Conservation (phyloP, 805 yeast species). For the Candida qinlingensis region DNA sequence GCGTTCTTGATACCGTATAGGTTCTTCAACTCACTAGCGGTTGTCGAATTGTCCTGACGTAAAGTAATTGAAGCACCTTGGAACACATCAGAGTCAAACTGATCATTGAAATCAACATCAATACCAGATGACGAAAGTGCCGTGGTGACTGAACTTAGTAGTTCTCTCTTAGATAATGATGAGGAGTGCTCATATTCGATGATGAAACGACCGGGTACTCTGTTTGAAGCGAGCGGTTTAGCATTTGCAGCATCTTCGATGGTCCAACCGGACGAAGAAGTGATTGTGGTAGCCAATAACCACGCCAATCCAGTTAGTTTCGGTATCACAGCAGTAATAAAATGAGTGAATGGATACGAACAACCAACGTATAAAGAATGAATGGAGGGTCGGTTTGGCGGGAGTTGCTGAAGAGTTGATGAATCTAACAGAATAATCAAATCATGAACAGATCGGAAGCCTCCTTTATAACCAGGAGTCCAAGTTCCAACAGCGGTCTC, state of each 20-base stretch:
- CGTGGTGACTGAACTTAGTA: neutral
- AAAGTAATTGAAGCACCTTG: slow-evolving; percentile 13
- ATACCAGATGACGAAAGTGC: neutral
- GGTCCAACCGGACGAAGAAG: neutral
- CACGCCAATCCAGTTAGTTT: neutral
- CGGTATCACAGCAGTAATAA: neutral
- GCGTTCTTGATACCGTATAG: slow-evolving; percentile 10
- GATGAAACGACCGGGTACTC: slow-evolving; percentile 10
- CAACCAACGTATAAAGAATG: neutral
- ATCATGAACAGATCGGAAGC: no score
- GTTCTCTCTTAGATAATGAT: neutral
- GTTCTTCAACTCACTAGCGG: slow-evolving; percentile 6
- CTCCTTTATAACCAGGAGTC: no score
- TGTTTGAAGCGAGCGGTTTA: neutral
- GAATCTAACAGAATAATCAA: neutral
- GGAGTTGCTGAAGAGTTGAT: neutral
- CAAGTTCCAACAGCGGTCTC: no score
- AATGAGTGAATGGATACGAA: neutral
- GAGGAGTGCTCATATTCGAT: slow-evolving; percentile 2
- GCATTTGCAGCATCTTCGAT: neutral
- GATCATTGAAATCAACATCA: slow-evolving; percentile 7
- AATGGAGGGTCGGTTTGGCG: neutral
- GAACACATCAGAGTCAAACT: slow-evolving; percentile 11
- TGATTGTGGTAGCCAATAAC: neutral
- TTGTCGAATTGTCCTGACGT: slow-evolving; percentile 3